A percentile compares a stretch with the other conserved stretches of the same genome.
phyloP scores from a whole-genome alignment of 345 rosid species.

The Euphorbia lathyris region DNA sequence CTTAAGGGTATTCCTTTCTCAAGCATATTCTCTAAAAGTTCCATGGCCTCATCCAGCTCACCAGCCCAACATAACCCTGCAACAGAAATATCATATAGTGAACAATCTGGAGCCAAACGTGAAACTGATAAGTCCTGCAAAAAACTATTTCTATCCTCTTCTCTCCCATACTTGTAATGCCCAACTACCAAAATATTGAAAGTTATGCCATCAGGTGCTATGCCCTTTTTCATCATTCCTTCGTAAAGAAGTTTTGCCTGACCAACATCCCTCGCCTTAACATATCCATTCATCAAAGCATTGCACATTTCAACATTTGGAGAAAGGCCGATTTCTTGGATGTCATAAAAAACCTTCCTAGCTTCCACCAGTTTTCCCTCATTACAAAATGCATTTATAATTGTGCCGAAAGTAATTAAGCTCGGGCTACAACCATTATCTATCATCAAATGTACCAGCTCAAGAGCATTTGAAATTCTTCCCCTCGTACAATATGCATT shows the following conservation, averaged over 20 bases:
- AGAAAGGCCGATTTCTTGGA: constrained; percentile 42
- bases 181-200: constrained; percentile 64
- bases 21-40: constrained; percentile 43
- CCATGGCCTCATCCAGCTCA: constrained; percentile 46
- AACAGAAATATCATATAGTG: constrained; percentile 45
- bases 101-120: constrained; percentile 34
- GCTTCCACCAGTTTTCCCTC: constrained; percentile 57
- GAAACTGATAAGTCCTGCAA: constrained; percentile 40
- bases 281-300: constrained; percentile 60
- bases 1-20: constrained; percentile 57
- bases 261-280: constrained; percentile 56
- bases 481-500: constrained; percentile 52
- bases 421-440: constrained; percentile 50
- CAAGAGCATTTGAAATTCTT: constrained; percentile 34
- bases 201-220: constrained; percentile 62
- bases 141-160: constrained; percentile 49
- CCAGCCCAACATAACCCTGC: constrained; percentile 73
- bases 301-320: constrained; percentile 51
- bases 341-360: constrained; percentile 43
- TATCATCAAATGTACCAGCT: constrained; percentile 54
- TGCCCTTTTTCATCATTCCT: constrained; percentile 51
- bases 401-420: constrained; percentile 41
- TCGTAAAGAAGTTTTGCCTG: constrained; percentile 51
- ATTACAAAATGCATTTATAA: constrained; percentile 54
- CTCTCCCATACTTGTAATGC: constrained; percentile 52